Base-by-base conservation (phyloP, 306 rosid species). In the Pachyrhizus erosus region DNA sequence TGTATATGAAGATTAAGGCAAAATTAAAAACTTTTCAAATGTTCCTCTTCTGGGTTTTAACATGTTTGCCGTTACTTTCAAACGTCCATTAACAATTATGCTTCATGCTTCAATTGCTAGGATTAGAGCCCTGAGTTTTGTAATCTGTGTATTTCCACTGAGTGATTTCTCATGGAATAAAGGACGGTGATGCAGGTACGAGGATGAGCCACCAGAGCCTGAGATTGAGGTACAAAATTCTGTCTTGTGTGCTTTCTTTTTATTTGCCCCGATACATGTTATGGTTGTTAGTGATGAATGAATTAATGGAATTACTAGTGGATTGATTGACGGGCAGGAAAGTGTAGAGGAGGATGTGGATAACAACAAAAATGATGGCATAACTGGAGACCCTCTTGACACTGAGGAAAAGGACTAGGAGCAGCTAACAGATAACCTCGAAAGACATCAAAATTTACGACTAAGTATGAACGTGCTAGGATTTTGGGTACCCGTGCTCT, bases 401-500 rank as follows among this genome's bases (percentile, higher is more conserved):
- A 60, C 82, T 3, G 93, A 89, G 83, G 94, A 89, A 0, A 89
- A 84, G 88, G 97, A 84, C 72, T 90, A 84, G 10, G 82, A 61
- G 60, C 88, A 66, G 5, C 87, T 88, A 0, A 76, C 61, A 4
- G 91, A 87, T 86, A 93, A 11, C 91, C 92, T 15, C 89, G 98
- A 39, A 96, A 88, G 71, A 96, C 99, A 11, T 89, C 97, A 0
- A 96, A 93, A 26, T 93, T 78, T 81, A 96, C 93, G 98, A 93
- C 99, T 3, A 96, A 96, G 73, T 96, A 93, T 68, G 99, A 96
- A 78, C 97, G 97, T 11, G 98, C 98, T 11, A 87, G 98, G 80
- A 96, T 96, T 75, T 82, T 96, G 86, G 99, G 99, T 39, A 93
- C 99, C 17, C 99, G 96, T 26, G 99, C 98, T 79, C 90, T 96